phyloP scores from a whole-genome alignment of 106 monocot species.

The Dendrobium officinale region DNA sequence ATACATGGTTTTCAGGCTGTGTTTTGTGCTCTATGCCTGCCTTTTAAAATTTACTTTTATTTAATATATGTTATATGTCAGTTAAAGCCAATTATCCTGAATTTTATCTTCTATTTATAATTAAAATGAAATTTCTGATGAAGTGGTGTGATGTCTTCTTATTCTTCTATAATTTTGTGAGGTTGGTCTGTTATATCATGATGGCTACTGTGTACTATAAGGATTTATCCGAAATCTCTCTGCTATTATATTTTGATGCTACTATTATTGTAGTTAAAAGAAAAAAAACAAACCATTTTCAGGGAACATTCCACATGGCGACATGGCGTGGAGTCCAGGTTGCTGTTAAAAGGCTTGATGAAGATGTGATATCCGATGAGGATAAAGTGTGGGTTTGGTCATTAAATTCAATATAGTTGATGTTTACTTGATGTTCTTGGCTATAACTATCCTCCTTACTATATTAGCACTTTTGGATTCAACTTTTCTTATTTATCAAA shows the following conservation, averaged over 20 bases:
- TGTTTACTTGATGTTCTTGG: conserved; percentile 4
- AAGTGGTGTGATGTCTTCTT: not conserved
- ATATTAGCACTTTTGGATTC: not conserved
- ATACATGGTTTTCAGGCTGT: not conserved
- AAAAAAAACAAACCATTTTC: conserved; percentile 6
- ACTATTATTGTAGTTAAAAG: not conserved
- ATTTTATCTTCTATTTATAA: not conserved
- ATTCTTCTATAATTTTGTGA: not conserved
- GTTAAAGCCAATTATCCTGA: not conserved
- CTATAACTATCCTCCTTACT: conserved; percentile 1
- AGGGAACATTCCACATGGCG: conserved; percentile 88
- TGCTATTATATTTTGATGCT: not conserved
- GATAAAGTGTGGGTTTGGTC: conserved; percentile 89
- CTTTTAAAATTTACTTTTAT: not conserved
- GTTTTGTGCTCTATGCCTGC: not conserved
- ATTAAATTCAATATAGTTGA: conserved; percentile 2
- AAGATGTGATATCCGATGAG: conserved; percentile 64
- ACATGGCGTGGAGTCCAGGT: conserved; percentile 92
- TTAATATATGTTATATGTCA: not conserved
- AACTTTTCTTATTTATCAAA: not conserved
- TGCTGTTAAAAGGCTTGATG: conserved; percentile 78
- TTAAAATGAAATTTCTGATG: not conserved
- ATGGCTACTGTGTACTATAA: not conserved
- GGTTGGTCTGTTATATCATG: not conserved
- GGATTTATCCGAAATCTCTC: not conserved